These are phyloP conservation scores for Grammothele lineata DNA, from an alignment of 768 basidiomycete species.

Conservation along the genomic window DNA sequence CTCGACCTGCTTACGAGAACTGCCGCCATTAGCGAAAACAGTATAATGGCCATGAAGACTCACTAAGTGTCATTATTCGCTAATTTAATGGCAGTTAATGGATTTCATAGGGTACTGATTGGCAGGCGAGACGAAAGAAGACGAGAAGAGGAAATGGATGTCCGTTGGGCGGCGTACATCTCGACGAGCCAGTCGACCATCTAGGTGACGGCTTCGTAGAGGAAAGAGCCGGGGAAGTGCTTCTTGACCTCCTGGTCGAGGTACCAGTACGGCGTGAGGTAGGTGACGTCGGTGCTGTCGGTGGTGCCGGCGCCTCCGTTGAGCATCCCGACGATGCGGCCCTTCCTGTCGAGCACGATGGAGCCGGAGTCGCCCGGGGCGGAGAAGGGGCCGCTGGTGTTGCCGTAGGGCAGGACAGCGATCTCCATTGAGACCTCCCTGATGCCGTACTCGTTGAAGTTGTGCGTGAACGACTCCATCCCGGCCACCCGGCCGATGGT, in stretches of 20 bases:
- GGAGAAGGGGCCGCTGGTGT: slow-evolving; percentile 31
- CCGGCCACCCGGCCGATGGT: slow-evolving; percentile 24
- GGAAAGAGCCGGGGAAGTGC: slow-evolving; percentile 1
- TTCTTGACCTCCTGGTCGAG: slow-evolving; percentile 8
- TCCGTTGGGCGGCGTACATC: no score
- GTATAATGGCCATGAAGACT: no score
- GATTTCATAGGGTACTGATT: no score
- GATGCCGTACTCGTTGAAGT: slow-evolving; percentile 16
- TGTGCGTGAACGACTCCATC: slow-evolving; percentile 19
- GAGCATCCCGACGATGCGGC: slow-evolving; percentile 27
- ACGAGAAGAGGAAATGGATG: no score
- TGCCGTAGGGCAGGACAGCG: slow-evolving; percentile 18
- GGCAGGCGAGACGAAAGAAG: no score
- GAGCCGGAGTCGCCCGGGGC: slow-evolving; percentile 38
- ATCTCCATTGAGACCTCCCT: slow-evolving; percentile 17
- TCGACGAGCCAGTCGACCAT: no score
- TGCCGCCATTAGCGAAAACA: no score
- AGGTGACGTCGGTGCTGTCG: slow-evolving; percentile 16
- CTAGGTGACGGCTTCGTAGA: no score
- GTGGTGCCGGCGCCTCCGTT: slow-evolving; percentile 22
- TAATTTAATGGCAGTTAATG: no score
- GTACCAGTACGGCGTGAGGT: slow-evolving; percentile 24
- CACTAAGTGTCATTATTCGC: no score
- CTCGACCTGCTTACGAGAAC: no score
- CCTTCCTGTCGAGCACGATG: slow-evolving; percentile 17